Base-by-base conservation (phyloP, 495 filamentous ascomycete species). In the Aspergillus hancockii region DNA sequence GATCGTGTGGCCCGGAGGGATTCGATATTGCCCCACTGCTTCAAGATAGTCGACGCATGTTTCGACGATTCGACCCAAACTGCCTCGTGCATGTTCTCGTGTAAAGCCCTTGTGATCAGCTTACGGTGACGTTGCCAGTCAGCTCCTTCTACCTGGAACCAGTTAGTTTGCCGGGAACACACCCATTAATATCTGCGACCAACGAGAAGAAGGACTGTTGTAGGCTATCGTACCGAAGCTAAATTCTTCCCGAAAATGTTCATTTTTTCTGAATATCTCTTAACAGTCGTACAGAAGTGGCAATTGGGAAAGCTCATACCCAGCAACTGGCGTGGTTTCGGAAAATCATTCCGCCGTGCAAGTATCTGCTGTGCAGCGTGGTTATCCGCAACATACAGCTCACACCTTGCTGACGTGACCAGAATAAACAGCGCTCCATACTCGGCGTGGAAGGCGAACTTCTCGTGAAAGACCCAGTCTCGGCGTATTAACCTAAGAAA, bases 101-200 rank as follows among this genome's bases (percentile, higher is more conserved):
- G 49, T 41, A 62, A 62, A 0, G 59, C 54, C 6, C 31, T 40
- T 13, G 34, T 25, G 0, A 40, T 57, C 12, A 61, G 28, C 30
- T 43, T 51, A 0, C 59, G 54, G 30, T 62, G 59, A 19, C 49
- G 54, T 18, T 58, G 31, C 59, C 59, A 57, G 8, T 57, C 38
- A 19, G 32, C 14, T 0, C 54, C 59, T 31, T 62, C 59, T 25
- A 43, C 59, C 59, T 61, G 25, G 4, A 18, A 13, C 1, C 6
- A 0, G 22, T 41, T 23, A 23, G 23, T 36, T 10, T 7, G n/a
- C n/a, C n/a, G n/a, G n/a, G n/a, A n/a, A n/a, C n/a, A n/a, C n/a
- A n/a, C n/a, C n/a, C n/a, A n/a, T n/a, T n/a, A n/a, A n/a, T n/a
- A n/a, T n/a, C n/a, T n/a, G n/a, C n/a, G n/a, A n/a, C n/a, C n/a